These are phyloP conservation scores for Anthostomella pinea DNA, from an alignment of 2,329 filamentous ascomycete species.

Conservation along the genomic window DNA sequence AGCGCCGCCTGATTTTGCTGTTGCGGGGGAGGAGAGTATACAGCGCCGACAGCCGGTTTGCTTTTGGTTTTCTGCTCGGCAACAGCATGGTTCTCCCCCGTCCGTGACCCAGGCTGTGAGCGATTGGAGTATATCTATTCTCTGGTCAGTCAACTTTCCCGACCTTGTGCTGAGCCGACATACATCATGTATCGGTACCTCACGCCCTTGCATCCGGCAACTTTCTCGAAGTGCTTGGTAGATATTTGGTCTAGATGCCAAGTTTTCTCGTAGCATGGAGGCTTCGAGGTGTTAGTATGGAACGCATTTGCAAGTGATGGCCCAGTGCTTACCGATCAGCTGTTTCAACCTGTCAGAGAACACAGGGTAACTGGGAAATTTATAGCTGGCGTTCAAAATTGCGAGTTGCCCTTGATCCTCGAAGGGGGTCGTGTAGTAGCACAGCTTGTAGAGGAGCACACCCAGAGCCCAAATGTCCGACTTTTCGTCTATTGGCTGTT, in stretches of 20 bases:
- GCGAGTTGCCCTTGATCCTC: conserved; percentile 97
- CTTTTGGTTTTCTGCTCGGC: conserved; percentile 50
- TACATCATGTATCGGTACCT: conserved; percentile 87
- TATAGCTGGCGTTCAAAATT: conserved; percentile 93
- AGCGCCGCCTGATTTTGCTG: conserved; percentile 63
- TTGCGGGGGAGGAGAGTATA: conserved; percentile 72
- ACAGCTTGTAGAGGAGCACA: conserved; percentile 94
- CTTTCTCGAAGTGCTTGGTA: conserved; percentile 88
- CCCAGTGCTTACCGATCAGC: conserved; percentile 69
- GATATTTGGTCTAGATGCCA: conserved; percentile 78
- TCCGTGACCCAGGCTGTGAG: conserved; percentile 60
- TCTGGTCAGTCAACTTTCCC: conserved; percentile 14
- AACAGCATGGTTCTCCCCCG: conserved; percentile 49
- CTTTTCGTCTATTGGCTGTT: conserved; percentile 96
- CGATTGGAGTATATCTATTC: conserved; percentile 68
- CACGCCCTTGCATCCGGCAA: conserved; percentile 83
- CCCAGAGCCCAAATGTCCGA: conserved; percentile 98
- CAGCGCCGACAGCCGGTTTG: conserved; percentile 69
- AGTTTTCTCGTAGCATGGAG: conserved; percentile 86
- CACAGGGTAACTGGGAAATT: conserved; percentile 80
- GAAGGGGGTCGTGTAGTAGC: conserved; percentile 98
- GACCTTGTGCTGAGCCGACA: conserved; percentile 32
- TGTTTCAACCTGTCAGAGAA: conserved; percentile 90
- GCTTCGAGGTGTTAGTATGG: conserved; percentile 46
- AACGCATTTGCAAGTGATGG: conserved; percentile 5